Base-by-base conservation (phyloP, 176 grass and related monocot genomes). In the Raddia guianensis region DNA sequence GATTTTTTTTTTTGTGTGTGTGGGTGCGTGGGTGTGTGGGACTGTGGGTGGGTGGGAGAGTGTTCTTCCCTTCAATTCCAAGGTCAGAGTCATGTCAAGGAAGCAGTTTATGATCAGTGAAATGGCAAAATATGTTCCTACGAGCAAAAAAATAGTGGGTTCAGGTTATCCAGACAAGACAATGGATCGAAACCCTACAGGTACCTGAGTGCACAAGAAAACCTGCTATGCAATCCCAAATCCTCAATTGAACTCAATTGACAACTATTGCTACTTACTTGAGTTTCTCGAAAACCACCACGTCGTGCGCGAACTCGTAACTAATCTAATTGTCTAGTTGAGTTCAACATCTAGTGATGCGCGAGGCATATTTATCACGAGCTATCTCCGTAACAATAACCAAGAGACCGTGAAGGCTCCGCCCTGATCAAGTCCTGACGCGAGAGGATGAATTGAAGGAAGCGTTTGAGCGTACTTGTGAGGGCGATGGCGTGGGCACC, bases 401-500 rank as follows among this genome's bases (percentile, higher is more conserved):
- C 46, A 49, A 14, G 19, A 47, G 48, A 40, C 46, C 7, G 4
- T 20, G 40, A 37, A 52, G 34, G 7, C 42, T 46, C 34, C 37
- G 37, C 20, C 49, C 14, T 66, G 18, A 59, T 42, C 54, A 64
- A 66, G 66, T 61, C 20, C 21, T 14, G 44, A 1, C 0, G 4
- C 34, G 53, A 15, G 58, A 44, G 1, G 2, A 15, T 35, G 21
- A 13, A 68, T 3, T 48, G 42, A 47, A 62, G 6, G 3, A 52
- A 19, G 12, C 12, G 53, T 55, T 9, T 9, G 60, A 12, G 11
- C 49, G 6, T 92, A 97, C 95, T 61, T 18, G 90, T 88, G 54
- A 97, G 79, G 34, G 90, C 91, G 53, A 97, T 80, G 66, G 83
- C 87, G 65, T 97, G 94, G 19, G 94, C 95, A 52, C 95, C 95